Conservation (phyloP, 352 stramenopile species). For the Globisporangium acanthophoron region DNA sequence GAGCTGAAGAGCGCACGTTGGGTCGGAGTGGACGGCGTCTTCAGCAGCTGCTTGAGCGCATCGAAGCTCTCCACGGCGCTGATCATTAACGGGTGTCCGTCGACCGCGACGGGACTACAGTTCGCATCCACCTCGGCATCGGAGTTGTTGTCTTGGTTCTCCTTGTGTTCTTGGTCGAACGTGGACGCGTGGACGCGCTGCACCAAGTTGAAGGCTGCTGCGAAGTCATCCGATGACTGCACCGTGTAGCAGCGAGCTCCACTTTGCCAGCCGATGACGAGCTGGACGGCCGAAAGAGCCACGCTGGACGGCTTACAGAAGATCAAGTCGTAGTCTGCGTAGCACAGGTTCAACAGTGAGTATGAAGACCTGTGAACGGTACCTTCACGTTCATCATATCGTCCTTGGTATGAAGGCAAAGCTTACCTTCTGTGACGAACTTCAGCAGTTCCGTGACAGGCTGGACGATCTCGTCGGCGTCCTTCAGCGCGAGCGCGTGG, state of each 20-base stretch:
- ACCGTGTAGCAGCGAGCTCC: conserved; percentile 15
- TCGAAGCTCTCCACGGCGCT: conserved; percentile 2
- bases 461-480: conserved; percentile 15
- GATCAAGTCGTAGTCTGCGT: conserved; percentile 16
- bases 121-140: conserved; percentile 7
- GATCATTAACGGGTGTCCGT: conserved; percentile 7
- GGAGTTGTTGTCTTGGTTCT: background rate
- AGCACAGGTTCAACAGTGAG: too few species aligned
- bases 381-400: background rate
- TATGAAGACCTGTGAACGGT: background rate
- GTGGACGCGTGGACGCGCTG: conserved; percentile 23
- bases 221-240: conserved; percentile 21
- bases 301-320: conserved; percentile 35
- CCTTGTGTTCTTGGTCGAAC: background rate
- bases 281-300: conserved; percentile 38
- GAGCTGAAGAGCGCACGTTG: conserved; percentile 5
- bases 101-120: conserved; percentile 10
- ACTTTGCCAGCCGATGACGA: conserved; percentile 27
- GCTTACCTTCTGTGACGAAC: conserved; percentile 10
- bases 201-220: conserved; percentile 31
- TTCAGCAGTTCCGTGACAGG: conserved; percentile 10
- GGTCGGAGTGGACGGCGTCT: background rate
- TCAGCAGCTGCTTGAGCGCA: background rate
- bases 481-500: conserved; percentile 30
- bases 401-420: too few species aligned